Conservation (phyloP, 2,329 filamentous ascomycete genomes). For the Botrytis fragariae region DNA sequence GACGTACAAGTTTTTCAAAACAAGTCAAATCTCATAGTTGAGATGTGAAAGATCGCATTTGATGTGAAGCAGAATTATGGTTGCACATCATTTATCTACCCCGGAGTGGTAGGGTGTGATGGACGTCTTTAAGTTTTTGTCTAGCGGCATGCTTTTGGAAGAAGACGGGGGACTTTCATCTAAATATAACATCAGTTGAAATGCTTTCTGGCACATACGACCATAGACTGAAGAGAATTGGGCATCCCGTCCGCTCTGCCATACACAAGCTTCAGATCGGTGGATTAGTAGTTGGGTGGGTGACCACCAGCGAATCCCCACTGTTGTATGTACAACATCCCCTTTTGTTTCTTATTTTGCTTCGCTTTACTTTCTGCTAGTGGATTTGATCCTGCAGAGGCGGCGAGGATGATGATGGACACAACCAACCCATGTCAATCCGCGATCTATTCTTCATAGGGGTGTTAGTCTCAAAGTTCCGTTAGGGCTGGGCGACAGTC, state of each 20-base stretch:
- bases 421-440: neutral
- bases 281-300: conserved; percentile 37
- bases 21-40: conserved; percentile 14
- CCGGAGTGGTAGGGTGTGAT: neutral
- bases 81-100: neutral
- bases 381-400: neutral
- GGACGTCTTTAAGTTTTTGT: neutral
- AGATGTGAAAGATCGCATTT: neutral
- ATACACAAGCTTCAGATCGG: conserved; percentile 36
- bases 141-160: neutral
- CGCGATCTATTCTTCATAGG: neutral
- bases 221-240: too few species aligned
- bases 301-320: conserved; percentile 29
- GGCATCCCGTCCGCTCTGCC: conserved; percentile 37
- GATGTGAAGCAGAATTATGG: neutral
- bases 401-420: neutral
- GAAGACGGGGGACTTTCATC: neutral
- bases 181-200: neutral
- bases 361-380: neutral
- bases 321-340: neutral
- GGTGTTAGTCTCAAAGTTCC: neutral
- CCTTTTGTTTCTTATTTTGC: neutral
- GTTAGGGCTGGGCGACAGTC: neutral
- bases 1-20: neutral
- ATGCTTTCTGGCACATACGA: conserved; percentile 27